These are phyloP conservation scores for Lachnellula subtilissima DNA, from an alignment of 2,329 filamentous ascomycete genomes.

Conservation along the genomic window DNA sequence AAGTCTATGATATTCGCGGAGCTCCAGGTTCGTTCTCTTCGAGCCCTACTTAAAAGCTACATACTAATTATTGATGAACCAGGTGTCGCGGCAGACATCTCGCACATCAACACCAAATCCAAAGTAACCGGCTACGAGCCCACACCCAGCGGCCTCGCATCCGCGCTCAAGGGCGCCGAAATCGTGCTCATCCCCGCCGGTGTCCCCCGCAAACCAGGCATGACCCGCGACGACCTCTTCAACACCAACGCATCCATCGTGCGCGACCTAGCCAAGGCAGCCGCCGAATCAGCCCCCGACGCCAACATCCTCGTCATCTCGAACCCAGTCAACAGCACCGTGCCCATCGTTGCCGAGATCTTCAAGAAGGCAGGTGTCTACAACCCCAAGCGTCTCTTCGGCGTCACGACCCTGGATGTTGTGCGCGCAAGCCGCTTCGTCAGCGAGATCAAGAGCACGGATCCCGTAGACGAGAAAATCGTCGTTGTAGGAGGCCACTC, in stretches of 20 bases:
- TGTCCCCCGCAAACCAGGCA: conserved; percentile 92
- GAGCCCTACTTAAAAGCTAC: conserved; percentile 9
- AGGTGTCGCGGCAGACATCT: conserved; percentile 98
- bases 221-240: conserved; percentile 99
- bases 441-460: conserved; percentile 83
- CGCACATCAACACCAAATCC: conserved; percentile 99
- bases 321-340: conserved; percentile 99
- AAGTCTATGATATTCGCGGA: conserved; percentile 89
- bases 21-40: conserved; percentile 67
- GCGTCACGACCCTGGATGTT: conserved; percentile 98
- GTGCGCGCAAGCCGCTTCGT: conserved; percentile 98
- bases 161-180: conserved; percentile 79
- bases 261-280: conserved; percentile 93
- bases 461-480: conserved; percentile 91
- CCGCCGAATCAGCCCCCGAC: conserved; percentile 79
- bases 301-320: conserved; percentile 97
- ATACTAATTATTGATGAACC: conserved; percentile 22
- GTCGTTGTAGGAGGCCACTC: conserved; percentile 96
- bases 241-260: conserved; percentile 99
- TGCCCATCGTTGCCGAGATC: conserved; percentile 94
- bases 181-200: conserved; percentile 97
- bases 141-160: conserved; percentile 67
- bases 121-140: conserved; percentile 85
- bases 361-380: conserved; percentile 95
- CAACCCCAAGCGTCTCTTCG: conserved; percentile 98